Conservation (phyloP, 2,329 filamentous ascomycete genomes). For the Teratosphaeria destructans region DNA sequence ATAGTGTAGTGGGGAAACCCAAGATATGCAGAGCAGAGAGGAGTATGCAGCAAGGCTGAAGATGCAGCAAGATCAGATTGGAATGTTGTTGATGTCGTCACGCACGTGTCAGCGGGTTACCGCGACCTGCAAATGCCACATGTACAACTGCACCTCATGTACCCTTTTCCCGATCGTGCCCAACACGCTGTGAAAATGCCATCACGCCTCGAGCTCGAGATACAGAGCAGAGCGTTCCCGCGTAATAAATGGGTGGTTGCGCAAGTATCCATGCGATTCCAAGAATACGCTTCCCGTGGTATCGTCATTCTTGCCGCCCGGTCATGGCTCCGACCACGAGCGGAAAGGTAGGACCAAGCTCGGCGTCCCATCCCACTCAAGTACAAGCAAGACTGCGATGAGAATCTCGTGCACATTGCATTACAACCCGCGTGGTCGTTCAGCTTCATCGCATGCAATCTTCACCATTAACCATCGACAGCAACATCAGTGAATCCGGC, state of each 20-base stretch:
- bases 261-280: neutral
- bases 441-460: neutral
- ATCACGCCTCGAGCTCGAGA: neutral
- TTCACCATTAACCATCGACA: neutral
- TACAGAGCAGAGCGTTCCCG: neutral
- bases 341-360: neutral
- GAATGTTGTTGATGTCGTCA: neutral
- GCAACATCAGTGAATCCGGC: conserved; percentile 27
- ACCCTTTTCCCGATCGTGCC: neutral
- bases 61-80: neutral
- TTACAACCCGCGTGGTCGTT: neutral
- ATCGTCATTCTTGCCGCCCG: neutral
- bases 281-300: neutral
- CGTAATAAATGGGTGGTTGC: neutral
- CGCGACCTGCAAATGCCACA: neutral
- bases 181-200: neutral
- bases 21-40: neutral
- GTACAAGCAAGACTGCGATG: neutral
- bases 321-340: neutral
- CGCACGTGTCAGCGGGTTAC: neutral
- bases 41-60: neutral
- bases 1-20: neutral
- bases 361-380: neutral
- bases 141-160: neutral
- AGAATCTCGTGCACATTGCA: neutral